Evolutionary conservation across 2,329 filamentous ascomycete species (phyloP).

Genomic region (Fusarium odoratissimum): DNA sequence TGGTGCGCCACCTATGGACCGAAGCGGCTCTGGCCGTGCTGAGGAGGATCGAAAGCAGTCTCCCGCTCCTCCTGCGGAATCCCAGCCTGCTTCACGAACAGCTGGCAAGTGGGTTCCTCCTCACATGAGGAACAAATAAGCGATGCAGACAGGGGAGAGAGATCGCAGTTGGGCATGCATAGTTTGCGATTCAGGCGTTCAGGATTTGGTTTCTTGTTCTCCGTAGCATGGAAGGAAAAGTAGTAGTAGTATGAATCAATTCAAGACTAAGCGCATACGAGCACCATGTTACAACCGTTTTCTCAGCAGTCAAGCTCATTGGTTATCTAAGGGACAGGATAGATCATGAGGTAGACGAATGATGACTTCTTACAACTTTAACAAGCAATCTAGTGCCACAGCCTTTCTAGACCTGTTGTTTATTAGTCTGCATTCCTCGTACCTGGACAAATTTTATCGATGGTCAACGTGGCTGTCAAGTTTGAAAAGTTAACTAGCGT

Average conservation of each 20-base stretch:
- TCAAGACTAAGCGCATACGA: slow-evolving; percentile 44
- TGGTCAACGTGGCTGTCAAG: slow-evolving; percentile 15
- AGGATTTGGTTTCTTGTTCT: slow-evolving; percentile 51
- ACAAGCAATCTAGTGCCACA: slow-evolving; percentile 12
- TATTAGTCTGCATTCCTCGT: slow-evolving; percentile 30
- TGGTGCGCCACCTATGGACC: slow-evolving; percentile 57
- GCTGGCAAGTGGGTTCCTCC: slow-evolving; percentile 71
- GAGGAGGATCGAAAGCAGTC: slow-evolving; percentile 54
- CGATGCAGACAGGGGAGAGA: slow-evolving; percentile 32
- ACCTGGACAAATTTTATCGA: slow-evolving; percentile 1
- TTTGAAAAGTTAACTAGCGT: neutral
- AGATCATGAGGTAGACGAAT: slow-evolving; percentile 14
- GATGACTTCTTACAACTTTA: slow-evolving; percentile 14
- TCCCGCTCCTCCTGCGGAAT: slow-evolving; percentile 59
- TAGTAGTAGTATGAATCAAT: slow-evolving; percentile 45
- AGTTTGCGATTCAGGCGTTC: slow-evolving; percentile 53
- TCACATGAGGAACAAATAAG: slow-evolving; percentile 52
- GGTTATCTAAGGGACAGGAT: slow-evolving; percentile 14
- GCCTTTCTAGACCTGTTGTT: neutral
- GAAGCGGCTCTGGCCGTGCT: slow-evolving; percentile 56
- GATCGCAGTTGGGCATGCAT: slow-evolving; percentile 39
- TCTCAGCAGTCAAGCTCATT: slow-evolving; percentile 7
- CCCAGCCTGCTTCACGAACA: slow-evolving; percentile 63
- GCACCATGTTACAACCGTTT: slow-evolving; percentile 38
- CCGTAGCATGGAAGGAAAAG: slow-evolving; percentile 41